Base-by-base conservation (phyloP, 169 alveolate genomes). In the Babesia bigemina region DNA sequence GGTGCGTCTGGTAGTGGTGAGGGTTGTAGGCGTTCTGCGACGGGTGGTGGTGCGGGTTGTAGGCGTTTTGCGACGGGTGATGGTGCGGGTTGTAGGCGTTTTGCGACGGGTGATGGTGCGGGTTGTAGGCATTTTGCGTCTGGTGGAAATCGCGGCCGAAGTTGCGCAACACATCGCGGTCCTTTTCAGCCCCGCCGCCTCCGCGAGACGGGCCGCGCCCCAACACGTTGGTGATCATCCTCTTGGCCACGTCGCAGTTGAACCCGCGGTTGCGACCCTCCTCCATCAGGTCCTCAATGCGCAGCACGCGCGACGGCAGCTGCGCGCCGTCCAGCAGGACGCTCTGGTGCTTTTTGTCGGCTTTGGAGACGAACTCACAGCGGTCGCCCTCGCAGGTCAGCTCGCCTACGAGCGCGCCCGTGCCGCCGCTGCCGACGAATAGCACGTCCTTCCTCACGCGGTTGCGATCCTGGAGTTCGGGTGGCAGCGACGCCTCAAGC, bases 401-500 rank as follows among this genome's bases (percentile, higher is more conserved):
- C 24, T 70, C 69, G 19, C 75, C 75, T 2, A 71, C 61, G 13
- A 58, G 14, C 22, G 26, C 48, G 10, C 17, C 28, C 44, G 45
- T 49, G 6, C 63, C 75, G 28, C 45, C 36, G 2, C 65, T 28
- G 8, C 55, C 47, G 4, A 57, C 45, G 28, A 74, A 65, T 10
- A 83, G 60, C 49, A 56, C 16, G 28, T 88, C 86, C 29, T 70
- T 59, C 47, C 82, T 85, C 39, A 71, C 79, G 16, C 75, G 57
- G 61, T 92, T 92, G 59, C 96, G 85, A 45, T 79, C 81, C 62
- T 75, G 86, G 49, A 86, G 87, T 26, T 87, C 87, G 26, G 63
- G 73, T 19, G 83, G 66, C 74, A 92, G 75, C 42, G 70, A 56
- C 12, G 85, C 92, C 48, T 92, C 93, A 2, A 92, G 47, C 28